Percentiles rank a stretch among this genome's conserved stretches.
phyloP scores from a whole-genome alignment of 2,329 filamentous ascomycete genomes.

The Zymoseptoria crescenta region DNA sequence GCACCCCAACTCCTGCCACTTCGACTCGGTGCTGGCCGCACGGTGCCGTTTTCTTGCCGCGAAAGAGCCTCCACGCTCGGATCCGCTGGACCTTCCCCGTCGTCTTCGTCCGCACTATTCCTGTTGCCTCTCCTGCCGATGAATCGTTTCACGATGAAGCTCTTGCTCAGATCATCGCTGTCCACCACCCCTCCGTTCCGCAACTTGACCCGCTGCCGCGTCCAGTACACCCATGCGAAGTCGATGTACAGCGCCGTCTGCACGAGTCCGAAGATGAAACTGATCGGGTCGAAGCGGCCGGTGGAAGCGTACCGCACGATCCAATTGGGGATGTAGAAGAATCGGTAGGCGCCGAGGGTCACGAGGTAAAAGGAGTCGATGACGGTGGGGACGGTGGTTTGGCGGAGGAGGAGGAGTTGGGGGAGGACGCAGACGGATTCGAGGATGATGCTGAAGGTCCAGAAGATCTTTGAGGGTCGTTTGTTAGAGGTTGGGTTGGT shows the following conservation, averaged over 20 bases:
- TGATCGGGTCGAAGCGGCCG: conserved; percentile 53
- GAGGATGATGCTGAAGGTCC: conserved; percentile 84
- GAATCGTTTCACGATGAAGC: conserved; percentile 74
- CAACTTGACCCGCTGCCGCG: conserved; percentile 86
- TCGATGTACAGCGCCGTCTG: conserved; percentile 88
- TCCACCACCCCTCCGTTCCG: conserved; percentile 82
- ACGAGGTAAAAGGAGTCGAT: conserved; percentile 95
- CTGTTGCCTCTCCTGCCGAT: conserved; percentile 49
- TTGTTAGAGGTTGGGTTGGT: neutral
- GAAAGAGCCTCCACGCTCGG: conserved; percentile 48
- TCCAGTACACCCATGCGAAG: conserved; percentile 96
- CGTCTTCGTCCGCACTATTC: conserved; percentile 33
- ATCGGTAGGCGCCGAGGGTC: conserved; percentile 78
- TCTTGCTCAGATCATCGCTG: conserved; percentile 74
- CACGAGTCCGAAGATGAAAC: conserved; percentile 77
- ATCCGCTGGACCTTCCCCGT: conserved; percentile 53
- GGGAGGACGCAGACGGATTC: conserved; percentile 87
- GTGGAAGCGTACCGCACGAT: conserved; percentile 52
- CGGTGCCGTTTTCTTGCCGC: conserved; percentile 26
- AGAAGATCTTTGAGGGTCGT: conserved; percentile 53
- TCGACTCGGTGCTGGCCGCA: conserved; percentile 16
- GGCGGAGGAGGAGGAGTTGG: conserved; percentile 81
- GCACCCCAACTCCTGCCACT: conserved; percentile 45
- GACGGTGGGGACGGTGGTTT: conserved; percentile 92
- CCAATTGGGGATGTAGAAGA: conserved; percentile 88